A percentile compares a stretch with the other conserved stretches of the same genome.
Conservation (phyloP, 345 rosid genomes). For the Fremontodendron californicum region DNA sequence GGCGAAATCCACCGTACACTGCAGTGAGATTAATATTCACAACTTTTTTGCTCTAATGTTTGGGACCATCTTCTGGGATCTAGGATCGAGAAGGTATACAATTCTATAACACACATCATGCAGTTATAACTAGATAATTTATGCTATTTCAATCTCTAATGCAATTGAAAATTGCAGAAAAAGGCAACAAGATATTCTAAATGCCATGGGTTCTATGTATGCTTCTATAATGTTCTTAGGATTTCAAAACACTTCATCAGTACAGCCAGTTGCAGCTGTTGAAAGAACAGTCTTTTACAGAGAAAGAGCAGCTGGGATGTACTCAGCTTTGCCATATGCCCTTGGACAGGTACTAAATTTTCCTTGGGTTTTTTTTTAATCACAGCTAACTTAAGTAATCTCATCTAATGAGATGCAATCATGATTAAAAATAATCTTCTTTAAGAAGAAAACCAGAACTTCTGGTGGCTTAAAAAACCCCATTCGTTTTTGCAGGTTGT, state of each 20-base stretch:
- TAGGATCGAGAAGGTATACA: conserved; percentile 46
- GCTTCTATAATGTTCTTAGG: conserved; percentile 37
- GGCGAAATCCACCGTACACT: conserved; percentile 35
- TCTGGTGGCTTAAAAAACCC: too few relatives aligned
- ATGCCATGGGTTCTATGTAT: conserved; percentile 57
- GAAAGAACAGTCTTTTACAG: conserved; percentile 69
- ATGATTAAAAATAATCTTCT: not conserved
- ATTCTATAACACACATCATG: not conserved
- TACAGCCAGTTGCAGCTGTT: conserved; percentile 57
- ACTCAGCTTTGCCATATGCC: conserved; percentile 67
- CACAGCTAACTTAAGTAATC: too few relatives aligned
- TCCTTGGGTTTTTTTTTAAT: too few relatives aligned
- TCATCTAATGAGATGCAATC: not conserved
- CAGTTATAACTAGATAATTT: too few relatives aligned
- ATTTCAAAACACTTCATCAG: conserved; percentile 44
- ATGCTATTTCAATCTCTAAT: not conserved
- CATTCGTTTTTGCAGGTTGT: conserved; percentile 26
- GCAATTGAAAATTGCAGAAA: conserved; percentile 24
- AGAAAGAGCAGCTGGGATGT: conserved; percentile 71
- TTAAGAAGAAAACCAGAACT: too few relatives aligned
- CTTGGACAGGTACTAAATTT: conserved; percentile 46
- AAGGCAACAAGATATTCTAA: conserved; percentile 42
- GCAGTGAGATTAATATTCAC: conserved; percentile 50
- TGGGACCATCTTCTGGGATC: conserved; percentile 63
- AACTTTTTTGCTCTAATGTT: conserved; percentile 48